phyloP scores from a whole-genome alignment of 2,329 filamentous ascomycete species.

The Ustulina deusta region DNA sequence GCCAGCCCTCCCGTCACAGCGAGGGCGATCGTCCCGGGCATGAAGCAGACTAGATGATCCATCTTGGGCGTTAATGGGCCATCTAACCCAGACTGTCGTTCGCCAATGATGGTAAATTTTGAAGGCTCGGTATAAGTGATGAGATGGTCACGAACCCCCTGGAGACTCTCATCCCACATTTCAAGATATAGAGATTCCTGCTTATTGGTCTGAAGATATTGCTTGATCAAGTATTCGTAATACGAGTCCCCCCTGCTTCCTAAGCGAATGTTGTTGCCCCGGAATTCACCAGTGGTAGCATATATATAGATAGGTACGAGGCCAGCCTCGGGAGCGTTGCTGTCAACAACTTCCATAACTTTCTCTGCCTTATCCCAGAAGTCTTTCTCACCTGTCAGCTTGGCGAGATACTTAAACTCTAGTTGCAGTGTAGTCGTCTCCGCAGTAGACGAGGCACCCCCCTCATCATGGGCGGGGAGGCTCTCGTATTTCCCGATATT shows the following conservation, averaged over 20 bases:
- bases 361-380: constrained; percentile 95
- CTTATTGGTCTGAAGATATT: constrained; percentile 92
- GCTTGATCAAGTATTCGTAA: constrained; percentile 99
- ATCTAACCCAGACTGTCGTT: constrained; percentile 80
- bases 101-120: constrained; percentile 88
- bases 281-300: constrained; percentile 81
- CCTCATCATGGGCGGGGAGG: constrained; percentile 84
- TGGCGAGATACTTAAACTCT: constrained; percentile 96
- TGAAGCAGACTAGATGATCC: constrained; percentile 98
- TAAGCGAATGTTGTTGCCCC: constrained; percentile 86
- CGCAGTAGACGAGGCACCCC: constrained; percentile 90
- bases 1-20: constrained; percentile 83
- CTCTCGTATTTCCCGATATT: constrained; percentile 83
- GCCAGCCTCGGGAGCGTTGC: constrained; percentile 81
- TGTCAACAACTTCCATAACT: constrained; percentile 90
- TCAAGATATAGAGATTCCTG: constrained; percentile 87
- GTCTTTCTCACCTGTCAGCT: constrained; percentile 89
- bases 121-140: constrained; percentile 86
- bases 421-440: constrained; percentile 93
- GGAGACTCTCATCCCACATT: constrained; percentile 90
- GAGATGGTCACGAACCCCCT: constrained; percentile 89
- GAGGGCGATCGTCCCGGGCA: constrained; percentile 94
- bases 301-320: constrained; percentile 93
- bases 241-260: constrained; percentile 97
- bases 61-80: constrained; percentile 84